Evolutionary conservation across 1,284 basidiomycete species (phyloP), one percentile per base, ranked within the genome.

Genomic region (Malassezia equina): DNA sequence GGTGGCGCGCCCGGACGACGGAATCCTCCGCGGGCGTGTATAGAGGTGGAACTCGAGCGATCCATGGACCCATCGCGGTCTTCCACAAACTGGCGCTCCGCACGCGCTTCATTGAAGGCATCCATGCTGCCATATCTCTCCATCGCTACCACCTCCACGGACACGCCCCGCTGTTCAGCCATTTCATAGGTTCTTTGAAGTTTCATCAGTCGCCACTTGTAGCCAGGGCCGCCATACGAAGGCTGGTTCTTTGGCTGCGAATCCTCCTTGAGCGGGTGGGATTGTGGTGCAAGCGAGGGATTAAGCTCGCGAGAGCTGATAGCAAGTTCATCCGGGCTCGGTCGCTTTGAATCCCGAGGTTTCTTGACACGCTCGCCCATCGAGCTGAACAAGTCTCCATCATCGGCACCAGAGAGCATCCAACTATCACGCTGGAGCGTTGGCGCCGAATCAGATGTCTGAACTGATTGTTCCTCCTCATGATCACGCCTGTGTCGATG

Each of bases 151-250:
- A 90, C 84, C 68, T 90, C 85, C 1, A 93, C 75, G 0, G 83
- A 67, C 19, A 81, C 78, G 64, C 69, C 67, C 21, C 91, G 88
- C 67, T 93, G 89, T 59, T 90, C 84, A 0, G 87, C 89, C 4
- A 86, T 82, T 74, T 96, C 91, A 71, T 87, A 90, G 1, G 90
- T 84, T 12, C 88, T 80, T 32, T 85, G 83, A 1, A 98, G 81
- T 72, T 91, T 90, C 84, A 89, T 90, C 91, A 96, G 95, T 21
- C 93, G 83, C 93, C 93, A 98, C 69, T 85, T 84, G 15, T 88
- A 88, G 9, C 93, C 93, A 2, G 90, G 86, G 0, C 88, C 89
- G 2, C 91, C 82, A 45, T 78, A 67, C 24, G 75, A 71, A 65
- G 39, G 80, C 27, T 44, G 45, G 7, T 32, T 24, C 7, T 32